A percentile compares a stretch with the other conserved stretches of the same genome.
These are phyloP conservation scores for Solanum corneliomulleri DNA, from an alignment of 257 asterid genomes.

Conservation along the genomic window DNA sequence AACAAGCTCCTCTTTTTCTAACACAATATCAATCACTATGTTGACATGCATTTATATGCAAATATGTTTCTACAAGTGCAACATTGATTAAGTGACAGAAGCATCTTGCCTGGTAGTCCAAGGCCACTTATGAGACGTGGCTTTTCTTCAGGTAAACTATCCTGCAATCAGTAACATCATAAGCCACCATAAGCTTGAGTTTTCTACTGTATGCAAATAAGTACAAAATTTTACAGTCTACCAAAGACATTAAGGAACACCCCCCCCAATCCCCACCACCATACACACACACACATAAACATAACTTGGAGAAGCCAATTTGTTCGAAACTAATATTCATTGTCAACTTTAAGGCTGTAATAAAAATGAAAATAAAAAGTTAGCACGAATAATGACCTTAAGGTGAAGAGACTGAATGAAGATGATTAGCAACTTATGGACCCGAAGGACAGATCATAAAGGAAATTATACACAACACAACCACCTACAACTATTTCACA, in stretches of 20 bases:
- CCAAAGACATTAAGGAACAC: not conserved
- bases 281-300: not conserved
- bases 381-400: not conserved
- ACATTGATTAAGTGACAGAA: not conserved
- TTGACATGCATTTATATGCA: not conserved
- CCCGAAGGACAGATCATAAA: not conserved
- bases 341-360: not conserved
- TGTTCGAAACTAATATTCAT: not conserved
- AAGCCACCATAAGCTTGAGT: not conserved
- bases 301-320: not conserved
- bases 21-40: not conserved
- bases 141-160: constrained; percentile 63
- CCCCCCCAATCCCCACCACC: not conserved
- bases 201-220: constrained; percentile 3
- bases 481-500: not conserved
- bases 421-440: not conserved
- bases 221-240: not conserved
- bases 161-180: constrained; percentile 36
- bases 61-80: not conserved
- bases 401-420: not conserved
- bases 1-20: not conserved
- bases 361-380: not conserved
- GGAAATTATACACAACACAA: not conserved
- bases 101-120: constrained; percentile 77
- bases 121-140: constrained; percentile 90